These are phyloP conservation scores for Candida saitoana DNA, from an alignment of 805 yeast genomes.

Conservation along the genomic window DNA sequence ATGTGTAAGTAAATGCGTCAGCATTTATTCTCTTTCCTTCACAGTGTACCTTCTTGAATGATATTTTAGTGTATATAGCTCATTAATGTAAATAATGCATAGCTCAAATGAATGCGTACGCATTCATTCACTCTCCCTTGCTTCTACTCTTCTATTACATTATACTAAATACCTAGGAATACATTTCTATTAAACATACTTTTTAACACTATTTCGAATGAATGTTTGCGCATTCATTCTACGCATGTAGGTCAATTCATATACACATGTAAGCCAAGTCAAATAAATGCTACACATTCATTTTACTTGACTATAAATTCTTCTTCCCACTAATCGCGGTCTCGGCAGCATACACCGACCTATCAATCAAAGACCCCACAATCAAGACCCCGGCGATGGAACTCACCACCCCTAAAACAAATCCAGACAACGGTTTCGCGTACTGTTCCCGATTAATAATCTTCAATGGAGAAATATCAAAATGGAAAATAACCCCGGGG, in stretches of 20 bases:
- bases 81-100: neutral
- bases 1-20: too few species aligned
- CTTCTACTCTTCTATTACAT: too few species aligned
- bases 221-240: too few species aligned
- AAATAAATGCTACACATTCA: neutral
- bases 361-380: constrained; percentile 84
- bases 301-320: constrained; percentile 28
- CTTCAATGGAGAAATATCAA: constrained; percentile 90
- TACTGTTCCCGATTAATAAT: constrained; percentile 78
- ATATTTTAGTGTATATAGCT: neutral
- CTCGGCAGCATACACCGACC: constrained; percentile 86
- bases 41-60: too few species aligned
- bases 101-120: too few species aligned
- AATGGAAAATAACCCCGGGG: constrained; percentile 83
- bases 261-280: too few species aligned
- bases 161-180: neutral
- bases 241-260: too few species aligned
- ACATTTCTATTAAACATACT: too few species aligned
- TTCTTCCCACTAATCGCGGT: constrained; percentile 68
- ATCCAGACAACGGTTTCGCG: constrained; percentile 76
- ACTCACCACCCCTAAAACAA: constrained; percentile 76
- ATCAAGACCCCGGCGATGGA: constrained; percentile 92
- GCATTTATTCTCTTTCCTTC: too few species aligned
- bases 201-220: too few species aligned
- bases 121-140: too few species aligned